phyloP scores from a whole-genome alignment of 306 rosid species.

The Rubus idaeus region DNA sequence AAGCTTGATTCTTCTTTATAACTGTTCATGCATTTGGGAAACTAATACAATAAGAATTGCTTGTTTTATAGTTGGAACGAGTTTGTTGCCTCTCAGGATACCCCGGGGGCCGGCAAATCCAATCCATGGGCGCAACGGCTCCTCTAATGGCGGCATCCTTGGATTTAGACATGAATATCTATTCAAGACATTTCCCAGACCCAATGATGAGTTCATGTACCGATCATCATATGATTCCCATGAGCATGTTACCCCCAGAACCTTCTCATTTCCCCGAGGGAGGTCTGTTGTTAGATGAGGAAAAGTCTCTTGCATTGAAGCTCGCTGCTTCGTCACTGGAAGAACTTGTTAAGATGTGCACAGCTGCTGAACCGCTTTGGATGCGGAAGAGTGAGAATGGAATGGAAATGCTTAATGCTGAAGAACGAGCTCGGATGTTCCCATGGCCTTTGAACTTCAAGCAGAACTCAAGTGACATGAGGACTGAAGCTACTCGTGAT shows the following conservation, averaged over 20 bases:
- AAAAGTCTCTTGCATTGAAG: slow-evolving; percentile 69
- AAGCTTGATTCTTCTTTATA: neutral
- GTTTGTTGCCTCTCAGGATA: slow-evolving; percentile 70
- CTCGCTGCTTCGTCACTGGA: slow-evolving; percentile 61
- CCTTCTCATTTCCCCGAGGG: slow-evolving; percentile 44
- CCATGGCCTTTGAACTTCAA: slow-evolving; percentile 60
- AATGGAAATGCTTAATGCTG: slow-evolving; percentile 65
- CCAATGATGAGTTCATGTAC: slow-evolving; percentile 43
- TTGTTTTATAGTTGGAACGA: slow-evolving; percentile 58
- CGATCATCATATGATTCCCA: slow-evolving; percentile 54
- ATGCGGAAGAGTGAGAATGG: slow-evolving; percentile 43
- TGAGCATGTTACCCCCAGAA: slow-evolving; percentile 61
- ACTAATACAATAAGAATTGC: neutral
- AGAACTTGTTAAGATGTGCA: slow-evolving; percentile 78
- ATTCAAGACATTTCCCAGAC: slow-evolving; percentile 65
- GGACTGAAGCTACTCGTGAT: slow-evolving; percentile 75
- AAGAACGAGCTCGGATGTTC: slow-evolving; percentile 68
- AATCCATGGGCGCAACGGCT: slow-evolving; percentile 43
- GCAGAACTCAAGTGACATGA: slow-evolving; percentile 42
- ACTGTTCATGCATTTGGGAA: neutral
- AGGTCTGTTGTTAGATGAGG: slow-evolving; percentile 63
- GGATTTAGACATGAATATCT: slow-evolving; percentile 84
- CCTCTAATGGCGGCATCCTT: slow-evolving; percentile 55
- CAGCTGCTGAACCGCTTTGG: slow-evolving; percentile 66
- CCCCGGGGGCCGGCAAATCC: slow-evolving; percentile 49